Evolutionary conservation across 192 early-diverging fungal species (phyloP).

Genomic region (Podochytrium sp.): DNA sequence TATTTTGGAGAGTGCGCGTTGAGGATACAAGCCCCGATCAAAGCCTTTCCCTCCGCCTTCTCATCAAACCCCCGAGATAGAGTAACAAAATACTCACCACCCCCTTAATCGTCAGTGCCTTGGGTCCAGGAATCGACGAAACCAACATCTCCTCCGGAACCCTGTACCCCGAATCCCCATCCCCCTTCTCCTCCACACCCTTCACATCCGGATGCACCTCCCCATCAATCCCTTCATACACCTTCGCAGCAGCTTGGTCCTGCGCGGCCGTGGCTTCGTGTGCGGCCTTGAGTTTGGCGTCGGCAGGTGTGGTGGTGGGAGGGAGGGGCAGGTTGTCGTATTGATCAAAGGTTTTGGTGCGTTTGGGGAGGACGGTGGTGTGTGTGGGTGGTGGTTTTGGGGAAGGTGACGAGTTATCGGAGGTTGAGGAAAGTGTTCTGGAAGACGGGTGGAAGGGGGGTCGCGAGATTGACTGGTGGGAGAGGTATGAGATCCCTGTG

Average conservation of each 20-base stretch:
- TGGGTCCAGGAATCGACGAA: neutral
- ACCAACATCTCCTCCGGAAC: neutral
- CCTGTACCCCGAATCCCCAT: neutral
- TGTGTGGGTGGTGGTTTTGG: neutral
- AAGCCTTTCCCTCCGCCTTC: no score
- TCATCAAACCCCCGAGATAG: no score
- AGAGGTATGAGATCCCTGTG: no score
- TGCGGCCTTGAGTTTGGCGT: neutral
- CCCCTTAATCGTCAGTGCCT: conserved; percentile 8
- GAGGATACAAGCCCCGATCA: neutral
- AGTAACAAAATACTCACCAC: neutral
- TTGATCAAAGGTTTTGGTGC: neutral
- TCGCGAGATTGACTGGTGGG: no score
- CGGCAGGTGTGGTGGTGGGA: neutral
- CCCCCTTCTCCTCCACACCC: neutral
- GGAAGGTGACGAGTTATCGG: neutral
- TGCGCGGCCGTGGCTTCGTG: neutral
- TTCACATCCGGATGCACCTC: neutral
- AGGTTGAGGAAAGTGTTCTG: no score
- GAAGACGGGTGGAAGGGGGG: no score
- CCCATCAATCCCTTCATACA: neutral
- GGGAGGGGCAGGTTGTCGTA: neutral
- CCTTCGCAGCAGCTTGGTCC: neutral
- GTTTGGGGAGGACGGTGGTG: neutral
- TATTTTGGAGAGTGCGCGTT: neutral